Evolutionary conservation across 2,329 filamentous ascomycete genomes (phyloP).

Genomic region (Cytospora paraplurivora): DNA sequence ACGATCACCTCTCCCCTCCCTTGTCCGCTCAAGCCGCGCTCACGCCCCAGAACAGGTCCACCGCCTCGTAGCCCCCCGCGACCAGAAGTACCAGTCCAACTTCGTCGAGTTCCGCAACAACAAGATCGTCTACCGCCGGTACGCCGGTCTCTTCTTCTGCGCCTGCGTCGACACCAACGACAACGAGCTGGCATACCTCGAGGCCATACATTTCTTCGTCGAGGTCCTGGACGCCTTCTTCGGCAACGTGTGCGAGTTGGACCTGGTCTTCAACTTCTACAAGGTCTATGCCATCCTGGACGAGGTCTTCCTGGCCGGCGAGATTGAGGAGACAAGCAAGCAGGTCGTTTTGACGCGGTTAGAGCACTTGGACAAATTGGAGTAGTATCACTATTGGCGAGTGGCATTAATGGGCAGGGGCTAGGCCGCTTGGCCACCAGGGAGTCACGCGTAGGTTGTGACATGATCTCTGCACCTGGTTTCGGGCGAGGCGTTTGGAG

Average conservation of each 20-base stretch:
- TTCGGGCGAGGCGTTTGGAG: conserved; percentile 28
- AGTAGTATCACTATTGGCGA: conserved; percentile 52
- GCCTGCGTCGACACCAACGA: conserved; percentile 99
- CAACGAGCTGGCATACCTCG: conserved; percentile 94
- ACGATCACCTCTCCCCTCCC: conserved; percentile 33
- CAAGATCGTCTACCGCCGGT: conserved; percentile 96
- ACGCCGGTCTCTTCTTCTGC: conserved; percentile 98
- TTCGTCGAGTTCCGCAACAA: conserved; percentile 96
- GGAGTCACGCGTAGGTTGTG: background rate
- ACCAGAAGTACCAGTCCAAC: conserved; percentile 99
- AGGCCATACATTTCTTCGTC: conserved; percentile 99
- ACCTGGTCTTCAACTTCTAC: conserved; percentile 82
- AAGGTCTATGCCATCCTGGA: conserved; percentile 97
- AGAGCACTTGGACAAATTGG: conserved; percentile 95
- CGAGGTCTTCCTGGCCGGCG: conserved; percentile 94
- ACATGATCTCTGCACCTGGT: conserved; percentile 20
- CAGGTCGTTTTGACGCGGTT: conserved; percentile 92
- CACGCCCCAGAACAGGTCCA: conserved; percentile 66
- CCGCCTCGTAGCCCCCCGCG: conserved; percentile 93
- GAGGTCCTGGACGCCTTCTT: conserved; percentile 99
- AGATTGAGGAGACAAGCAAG: conserved; percentile 98
- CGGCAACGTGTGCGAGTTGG: conserved; percentile 97
- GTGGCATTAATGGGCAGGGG: background rate
- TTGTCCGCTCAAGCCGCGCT: conserved; percentile 6
- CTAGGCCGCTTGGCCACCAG: background rate